Base-by-base conservation (phyloP, 352 stramenopile genomes). In the Detonula confervacea region DNA sequence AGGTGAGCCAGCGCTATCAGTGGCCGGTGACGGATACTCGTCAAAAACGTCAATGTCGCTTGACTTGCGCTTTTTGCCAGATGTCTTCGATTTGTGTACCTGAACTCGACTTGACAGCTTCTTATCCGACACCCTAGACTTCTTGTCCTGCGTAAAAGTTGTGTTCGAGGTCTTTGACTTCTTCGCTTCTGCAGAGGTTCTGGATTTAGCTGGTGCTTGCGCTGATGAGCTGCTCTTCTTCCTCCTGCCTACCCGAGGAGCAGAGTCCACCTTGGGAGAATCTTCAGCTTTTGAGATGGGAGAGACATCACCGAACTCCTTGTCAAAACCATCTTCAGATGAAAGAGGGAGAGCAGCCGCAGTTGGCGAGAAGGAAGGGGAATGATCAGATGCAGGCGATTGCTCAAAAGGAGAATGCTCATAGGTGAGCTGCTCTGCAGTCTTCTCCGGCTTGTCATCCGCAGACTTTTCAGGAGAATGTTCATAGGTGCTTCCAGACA, bases 261-360 rank as follows among this genome's bases (percentile, higher is more conserved):
- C 37, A 35, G 29, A 14, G 20, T 42, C 20, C 0, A 49, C 64
- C 7, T 42, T 27, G 27, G 73, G 52, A 22, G 79, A 80, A 5
- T 71, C 22, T 8, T 51, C 42, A 18, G 60, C 33, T 57, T 72
- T 63, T 11, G 47, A 25, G 64, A 90, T 90, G 2, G 80, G 84
- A 62, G 84, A 87, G 24, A 88, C 42, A 24, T 77, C 75, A 59
- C 62, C 73, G 24, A 88, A 83, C 14, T 66, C 67, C 33, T 71
- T 75, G 7, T 46, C 66, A 62, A 69, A 65, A 16, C 77, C 66
- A 47, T 74, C 66, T 33, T 68, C 47, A 25, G 42, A 59, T 49
- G 37, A 14, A 47, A 60, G 12, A 14, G 52, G 49, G 39, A 44
- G 66, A 33, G 52, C 27, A 51, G 57, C 24, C 52, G 56, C 20